Evolutionary conservation across 306 rosid species (phyloP).

Genomic region (Leucaena leucocephala): DNA sequence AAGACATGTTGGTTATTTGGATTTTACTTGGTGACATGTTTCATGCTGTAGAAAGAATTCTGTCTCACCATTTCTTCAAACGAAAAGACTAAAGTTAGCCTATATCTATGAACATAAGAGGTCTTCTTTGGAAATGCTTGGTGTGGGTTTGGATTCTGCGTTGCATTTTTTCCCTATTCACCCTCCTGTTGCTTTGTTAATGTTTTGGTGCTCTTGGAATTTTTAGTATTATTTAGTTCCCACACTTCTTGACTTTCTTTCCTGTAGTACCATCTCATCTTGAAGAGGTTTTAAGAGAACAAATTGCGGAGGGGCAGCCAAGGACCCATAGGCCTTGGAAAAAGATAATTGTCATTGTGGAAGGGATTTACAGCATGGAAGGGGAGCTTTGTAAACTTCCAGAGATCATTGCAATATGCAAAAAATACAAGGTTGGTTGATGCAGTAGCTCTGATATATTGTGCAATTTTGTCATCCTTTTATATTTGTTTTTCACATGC

Average conservation of each 20-base stretch:
- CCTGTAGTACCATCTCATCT: too few species aligned
- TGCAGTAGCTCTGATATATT: constrained; percentile 20
- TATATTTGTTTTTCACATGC: not conserved
- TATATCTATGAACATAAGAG: not conserved
- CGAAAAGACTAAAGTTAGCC: not conserved
- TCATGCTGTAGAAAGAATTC: constrained; percentile 16
- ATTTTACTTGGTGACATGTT: constrained; percentile 10
- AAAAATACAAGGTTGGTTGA: constrained; percentile 26
- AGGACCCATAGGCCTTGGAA: constrained; percentile 94
- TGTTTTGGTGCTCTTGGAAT: not conserved
- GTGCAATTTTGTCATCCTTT: not conserved
- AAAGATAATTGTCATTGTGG: constrained; percentile 84
- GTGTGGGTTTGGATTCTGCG: not conserved
- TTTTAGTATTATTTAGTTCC: not conserved
- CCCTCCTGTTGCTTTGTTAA: constrained; percentile 24
- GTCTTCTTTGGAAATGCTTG: not conserved
- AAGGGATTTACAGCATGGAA: constrained; percentile 97
- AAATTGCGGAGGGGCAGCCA: constrained; percentile 91
- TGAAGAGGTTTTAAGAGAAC: constrained; percentile 47
- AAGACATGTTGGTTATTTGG: not conserved
- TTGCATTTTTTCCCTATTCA: constrained; percentile 9
- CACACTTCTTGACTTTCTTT: too few species aligned
- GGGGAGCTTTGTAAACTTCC: constrained; percentile 96
- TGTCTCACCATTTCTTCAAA: not conserved
- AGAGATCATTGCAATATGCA: constrained; percentile 84